These are phyloP conservation scores for Triglochin maritima DNA, from an alignment of 106 monocot species.

Conservation along the genomic window DNA sequence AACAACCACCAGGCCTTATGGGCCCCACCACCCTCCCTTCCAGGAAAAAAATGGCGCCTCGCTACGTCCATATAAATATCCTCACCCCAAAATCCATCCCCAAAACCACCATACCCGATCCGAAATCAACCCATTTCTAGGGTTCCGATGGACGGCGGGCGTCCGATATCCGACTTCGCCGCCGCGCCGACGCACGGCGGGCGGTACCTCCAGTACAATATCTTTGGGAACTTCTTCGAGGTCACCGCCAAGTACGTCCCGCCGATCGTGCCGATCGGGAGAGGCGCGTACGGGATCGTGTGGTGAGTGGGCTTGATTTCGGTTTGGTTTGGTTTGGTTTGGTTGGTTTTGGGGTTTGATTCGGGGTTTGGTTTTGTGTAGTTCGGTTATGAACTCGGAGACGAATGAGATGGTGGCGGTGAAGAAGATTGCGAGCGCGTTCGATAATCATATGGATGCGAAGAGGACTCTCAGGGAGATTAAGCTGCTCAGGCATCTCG, in stretches of 20 bases:
- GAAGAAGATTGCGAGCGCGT: slow-evolving; percentile 78
- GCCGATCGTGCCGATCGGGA: slow-evolving; percentile 93
- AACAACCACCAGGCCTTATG: not conserved
- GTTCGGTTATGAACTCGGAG: slow-evolving; percentile 40
- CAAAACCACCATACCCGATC: not conserved
- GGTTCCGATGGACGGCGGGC: not conserved
- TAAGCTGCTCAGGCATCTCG: slow-evolving; percentile 58
- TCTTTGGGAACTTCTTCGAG: slow-evolving; percentile 79
- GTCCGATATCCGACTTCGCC: slow-evolving; percentile 2
- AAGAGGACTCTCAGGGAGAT: slow-evolving; percentile 73
- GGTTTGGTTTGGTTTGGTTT: not conserved
- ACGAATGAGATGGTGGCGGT: slow-evolving; percentile 64
- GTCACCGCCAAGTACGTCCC: slow-evolving; percentile 80
- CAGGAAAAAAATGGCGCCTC: not conserved
- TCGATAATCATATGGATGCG: slow-evolving; percentile 76
- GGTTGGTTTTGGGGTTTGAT: not conserved
- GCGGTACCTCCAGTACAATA: slow-evolving; percentile 64
- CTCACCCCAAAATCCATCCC: not conserved
- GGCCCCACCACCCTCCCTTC: not conserved
- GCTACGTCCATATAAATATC: not conserved
- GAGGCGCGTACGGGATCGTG: slow-evolving; percentile 95
- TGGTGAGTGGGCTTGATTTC: slow-evolving; percentile 36
- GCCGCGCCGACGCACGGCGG: slow-evolving; percentile 37
- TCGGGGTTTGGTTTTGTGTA: not conserved
- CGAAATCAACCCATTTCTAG: too few species aligned